Base-by-base conservation (phyloP, 305 asterid species). In the Fraxinus baroniana region DNA sequence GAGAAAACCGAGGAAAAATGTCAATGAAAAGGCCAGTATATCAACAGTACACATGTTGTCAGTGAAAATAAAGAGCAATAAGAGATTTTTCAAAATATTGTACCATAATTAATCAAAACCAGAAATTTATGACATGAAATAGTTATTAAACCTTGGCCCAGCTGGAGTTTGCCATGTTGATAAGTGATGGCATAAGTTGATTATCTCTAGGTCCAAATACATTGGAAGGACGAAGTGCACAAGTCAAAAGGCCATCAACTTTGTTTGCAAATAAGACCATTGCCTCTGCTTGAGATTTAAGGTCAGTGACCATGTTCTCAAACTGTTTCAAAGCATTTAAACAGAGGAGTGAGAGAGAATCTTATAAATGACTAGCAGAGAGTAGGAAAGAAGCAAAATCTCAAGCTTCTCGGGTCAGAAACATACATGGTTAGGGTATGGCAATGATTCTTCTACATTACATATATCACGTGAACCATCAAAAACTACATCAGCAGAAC, bases 281-380 rank as follows among this genome's bases (percentile, higher is more conserved):
- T 20, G 96, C 97, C 91, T 94, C 98, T 22, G 96, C 97, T 88
- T 94, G 98, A 78, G 97, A 89, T 88, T 91, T 92, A 36, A 94
- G 93, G 83, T 94, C 98, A 83, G 94, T 85, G 85, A 90, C 84
- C 89, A 88, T 83, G 92, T 88, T 92, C 91, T 90, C 89, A 66
- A 87, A 87, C 98, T 94, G 93, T 75, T 85, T 80, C 39, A 81
- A 7, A 72, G 81, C 85, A 79, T 81, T 46, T 77, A 80, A 33
- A 76, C 32, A 36, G 52, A 74, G 80, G 52, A 74, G 80, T 83
- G 74, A 35, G 66, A 78, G 36, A 76, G 41, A 76, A 78, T 52
- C 80, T 64, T 22, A 77, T 83, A 41, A 33, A 39, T 46, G 77
- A 76, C 41, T 49, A 66, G 68, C 71, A 78, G 68, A 76, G 70